These are phyloP conservation scores for Tolypocladium endophyticum DNA, from an alignment of 2,329 filamentous ascomycete species.

Conservation along the genomic window DNA sequence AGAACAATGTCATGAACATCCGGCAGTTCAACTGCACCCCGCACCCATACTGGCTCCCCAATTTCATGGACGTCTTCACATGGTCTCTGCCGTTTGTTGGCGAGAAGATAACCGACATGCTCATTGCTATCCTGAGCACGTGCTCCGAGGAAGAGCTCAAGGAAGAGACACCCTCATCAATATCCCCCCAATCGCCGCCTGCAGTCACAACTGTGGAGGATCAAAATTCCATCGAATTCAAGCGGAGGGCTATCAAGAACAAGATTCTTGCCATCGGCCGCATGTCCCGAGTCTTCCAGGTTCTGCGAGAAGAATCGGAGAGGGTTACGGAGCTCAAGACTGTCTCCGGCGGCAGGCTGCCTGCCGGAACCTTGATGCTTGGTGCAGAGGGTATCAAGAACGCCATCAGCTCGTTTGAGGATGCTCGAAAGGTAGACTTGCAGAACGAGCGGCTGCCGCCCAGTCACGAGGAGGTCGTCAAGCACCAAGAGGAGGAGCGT, in stretches of 20 bases:
- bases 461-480: slow-evolving; percentile 80
- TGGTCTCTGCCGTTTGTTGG: slow-evolving; percentile 98
- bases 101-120: slow-evolving; percentile 99
- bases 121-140: slow-evolving; percentile 95
- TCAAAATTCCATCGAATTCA: slow-evolving; percentile 82
- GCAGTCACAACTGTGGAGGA: slow-evolving; percentile 42
- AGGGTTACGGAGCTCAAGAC: slow-evolving; percentile 96
- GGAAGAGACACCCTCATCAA: slow-evolving; percentile 64
- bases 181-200: slow-evolving; percentile 50
- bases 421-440: slow-evolving; percentile 90
- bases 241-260: slow-evolving; percentile 97
- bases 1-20: slow-evolving; percentile 99
- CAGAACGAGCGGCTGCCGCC: slow-evolving; percentile 94
- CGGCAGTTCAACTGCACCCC: slow-evolving; percentile 99
- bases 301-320: slow-evolving; percentile 93
- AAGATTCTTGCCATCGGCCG: slow-evolving; percentile 97
- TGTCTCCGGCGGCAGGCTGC: slow-evolving; percentile 81
- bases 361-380: slow-evolving; percentile 93
- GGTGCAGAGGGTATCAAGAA: slow-evolving; percentile 98
- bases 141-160: slow-evolving; percentile 98
- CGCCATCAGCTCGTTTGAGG: slow-evolving; percentile 92
- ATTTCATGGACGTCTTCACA: slow-evolving; percentile 99
- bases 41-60: slow-evolving; percentile 97
- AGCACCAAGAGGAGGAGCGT: slow-evolving; percentile 71
- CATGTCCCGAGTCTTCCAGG: slow-evolving; percentile 95